A percentile compares a stretch with the other conserved stretches of the same genome.
phyloP scores from a whole-genome alignment of 2,329 filamentous ascomycete genomes.

The Teratosphaeria nubilosa region DNA sequence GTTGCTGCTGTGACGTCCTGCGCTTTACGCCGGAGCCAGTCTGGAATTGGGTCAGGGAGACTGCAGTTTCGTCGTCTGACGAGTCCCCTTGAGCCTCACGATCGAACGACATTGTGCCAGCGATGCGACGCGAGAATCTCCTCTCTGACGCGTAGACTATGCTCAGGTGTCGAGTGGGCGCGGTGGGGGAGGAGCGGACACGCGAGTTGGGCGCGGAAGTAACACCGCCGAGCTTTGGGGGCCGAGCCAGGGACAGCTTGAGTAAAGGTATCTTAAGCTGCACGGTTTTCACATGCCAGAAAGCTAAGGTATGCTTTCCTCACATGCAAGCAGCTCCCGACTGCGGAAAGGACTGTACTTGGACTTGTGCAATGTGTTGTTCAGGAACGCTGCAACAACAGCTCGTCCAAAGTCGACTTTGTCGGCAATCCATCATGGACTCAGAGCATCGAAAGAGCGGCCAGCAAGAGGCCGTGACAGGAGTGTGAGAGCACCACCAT shows the following conservation, averaged over 20 bases:
- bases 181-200: neutral
- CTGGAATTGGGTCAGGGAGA: slow-evolving; percentile 10
- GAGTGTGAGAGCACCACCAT: neutral
- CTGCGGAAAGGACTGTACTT: neutral
- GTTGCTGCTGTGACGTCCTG: slow-evolving; percentile 1
- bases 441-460: slow-evolving; percentile 34
- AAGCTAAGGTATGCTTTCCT: neutral
- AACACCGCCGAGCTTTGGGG: neutral
- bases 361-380: neutral
- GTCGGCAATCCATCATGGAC: slow-evolving; percentile 59
- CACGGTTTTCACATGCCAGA: neutral
- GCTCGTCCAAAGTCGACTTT: slow-evolving; percentile 39
- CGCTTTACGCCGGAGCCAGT: neutral
- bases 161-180: neutral
- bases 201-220: neutral
- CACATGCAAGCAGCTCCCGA: neutral
- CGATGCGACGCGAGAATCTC: neutral
- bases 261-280: too few species aligned
- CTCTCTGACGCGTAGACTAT: neutral
- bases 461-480: neutral
- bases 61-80: slow-evolving; percentile 17
- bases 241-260: neutral
- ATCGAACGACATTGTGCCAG: slow-evolving; percentile 15
- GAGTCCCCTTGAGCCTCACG: slow-evolving; percentile 18
- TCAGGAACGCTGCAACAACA: neutral